phyloP scores from a whole-genome alignment of 306 rosid species.

The Benincasa hispida region DNA sequence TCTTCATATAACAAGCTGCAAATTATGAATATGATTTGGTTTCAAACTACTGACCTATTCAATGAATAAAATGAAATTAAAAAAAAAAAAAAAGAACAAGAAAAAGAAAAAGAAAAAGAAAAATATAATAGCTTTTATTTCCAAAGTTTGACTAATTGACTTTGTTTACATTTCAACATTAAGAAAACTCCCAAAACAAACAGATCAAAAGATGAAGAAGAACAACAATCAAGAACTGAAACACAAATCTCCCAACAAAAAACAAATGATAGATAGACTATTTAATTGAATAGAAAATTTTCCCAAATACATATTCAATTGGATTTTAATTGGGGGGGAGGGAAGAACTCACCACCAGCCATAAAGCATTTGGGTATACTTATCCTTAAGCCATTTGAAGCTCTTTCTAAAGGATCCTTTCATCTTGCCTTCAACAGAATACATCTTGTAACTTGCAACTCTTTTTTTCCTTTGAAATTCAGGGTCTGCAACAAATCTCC shows the following conservation, averaged over 20 bases:
- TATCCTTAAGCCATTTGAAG: constrained; percentile 82
- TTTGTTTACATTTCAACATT: neutral
- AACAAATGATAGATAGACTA: neutral
- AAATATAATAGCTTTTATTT: neutral
- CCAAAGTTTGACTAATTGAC: neutral
- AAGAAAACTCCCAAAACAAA: neutral
- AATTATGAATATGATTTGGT: neutral
- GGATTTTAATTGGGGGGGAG: neutral
- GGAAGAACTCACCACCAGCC: constrained; percentile 41
- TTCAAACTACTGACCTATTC: neutral
- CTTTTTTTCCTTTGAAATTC: constrained; percentile 87
- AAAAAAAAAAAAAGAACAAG: too few species aligned
- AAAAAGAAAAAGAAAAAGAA: neutral
- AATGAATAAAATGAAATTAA: neutral
- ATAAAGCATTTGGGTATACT: constrained; percentile 55
- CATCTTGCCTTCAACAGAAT: constrained; percentile 73
- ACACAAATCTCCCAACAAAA: neutral
- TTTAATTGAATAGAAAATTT: neutral
- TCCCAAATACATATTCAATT: neutral
- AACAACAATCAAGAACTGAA: neutral
- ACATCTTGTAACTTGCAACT: constrained; percentile 84
- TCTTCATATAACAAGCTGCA: neutral
- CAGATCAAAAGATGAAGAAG: neutral
- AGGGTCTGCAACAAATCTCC: constrained; percentile 38
- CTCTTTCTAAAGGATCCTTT: constrained; percentile 80